Evolutionary conservation across 768 basidiomycete genomes (phyloP), one percentile per base, ranked within the genome.

Genomic region (Mycena albidolilacea): DNA sequence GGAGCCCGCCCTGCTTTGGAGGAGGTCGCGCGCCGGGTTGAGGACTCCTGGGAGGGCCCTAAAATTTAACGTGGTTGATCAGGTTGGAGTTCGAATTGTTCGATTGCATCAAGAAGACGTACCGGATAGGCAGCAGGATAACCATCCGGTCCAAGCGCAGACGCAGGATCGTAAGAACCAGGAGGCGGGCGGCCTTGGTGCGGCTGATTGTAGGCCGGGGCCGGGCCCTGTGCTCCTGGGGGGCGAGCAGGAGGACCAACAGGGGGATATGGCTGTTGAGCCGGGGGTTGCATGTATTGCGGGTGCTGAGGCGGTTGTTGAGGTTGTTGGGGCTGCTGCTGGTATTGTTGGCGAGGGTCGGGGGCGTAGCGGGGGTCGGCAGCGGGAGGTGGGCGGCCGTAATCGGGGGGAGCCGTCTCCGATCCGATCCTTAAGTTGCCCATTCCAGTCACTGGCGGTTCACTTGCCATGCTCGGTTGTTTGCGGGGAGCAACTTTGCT

Each of bases 401-500:
- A 86, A 62, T 88, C 86, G 55, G 81, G 72, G 44, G 81, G 76
- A 37, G 83, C 76, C 17, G 74, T 75, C 69, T 89, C 89, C 30
- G 83, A 80, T 38, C 83, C 82, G 12, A 90, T 77, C 60, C 84
- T 87, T 79, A 90, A 54, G 64, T 86, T 84, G 37, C 86, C 89
- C 81, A 90, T 83, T 11, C 81, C 79, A 43, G 70, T 65, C 48
- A 80, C 76, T 14, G 86, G 76, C 23, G 84, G 79, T 62, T 81
- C 80, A 35, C 74, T 7, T 10, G 59, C 77, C 50, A 71, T 78
- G 80, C 65, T 83, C 76, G 69, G 80, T 64, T 79, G 78, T 59
- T 84, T 80, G 70, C 82, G 58, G 69, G 87, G 84, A 61, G 83
- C 82, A 46, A 82, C 84, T 74, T 88, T 89, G 67, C 87, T 87